Base-by-base conservation (phyloP, 2,329 filamentous ascomycete species). In the Colletotrichum sp. region DNA sequence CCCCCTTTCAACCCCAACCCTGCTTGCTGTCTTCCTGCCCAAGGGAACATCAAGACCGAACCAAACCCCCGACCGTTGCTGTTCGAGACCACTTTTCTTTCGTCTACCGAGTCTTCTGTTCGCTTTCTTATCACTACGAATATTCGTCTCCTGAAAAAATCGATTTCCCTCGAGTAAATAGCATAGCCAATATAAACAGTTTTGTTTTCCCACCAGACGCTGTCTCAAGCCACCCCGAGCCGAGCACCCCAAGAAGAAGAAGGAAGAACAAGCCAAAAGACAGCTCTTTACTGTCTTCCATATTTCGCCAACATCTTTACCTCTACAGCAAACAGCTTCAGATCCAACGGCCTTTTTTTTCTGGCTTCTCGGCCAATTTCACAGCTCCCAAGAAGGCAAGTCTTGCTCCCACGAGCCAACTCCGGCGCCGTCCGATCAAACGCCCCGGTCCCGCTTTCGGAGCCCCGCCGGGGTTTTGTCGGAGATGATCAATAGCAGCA, bases 141-240 rank as follows among this genome's bases (percentile, higher is more conserved):
- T 32, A 32, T 28, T 34, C 56, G 32, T 67, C 48, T 32, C 36
- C 55, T 59, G 52, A 59, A 13, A 59, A 58, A 14, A 26, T 38
- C 67, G 56, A 69, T 69, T 7, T 6, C 61, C 34, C 64, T 59
- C 69, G 63, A 64, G 73, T 75, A 68, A 59, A 52, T 73, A 69
- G 68, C 73, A 59, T 75, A 75, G 73, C 69, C 73, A 75, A 75
- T 75, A 75, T 73, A 75, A 75, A 68, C 69, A 73, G 43, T 65
- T 59, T 61, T 73, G 69, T 75, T 75, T 68, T 73, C 36, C 34
- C 36, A 38, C 61, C 70, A 56, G 58, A n/a, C 21, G 16, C 64
- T 43, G 62, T 75, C 34, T 71, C 62, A 62, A 64, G 63, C n/a
- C 63, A 48, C 61, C 24, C 48, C 62, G 52, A 73, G 38, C 69